Conservation (phyloP, 495 filamentous ascomycete genomes). For the Aspergillus ostianus region DNA sequence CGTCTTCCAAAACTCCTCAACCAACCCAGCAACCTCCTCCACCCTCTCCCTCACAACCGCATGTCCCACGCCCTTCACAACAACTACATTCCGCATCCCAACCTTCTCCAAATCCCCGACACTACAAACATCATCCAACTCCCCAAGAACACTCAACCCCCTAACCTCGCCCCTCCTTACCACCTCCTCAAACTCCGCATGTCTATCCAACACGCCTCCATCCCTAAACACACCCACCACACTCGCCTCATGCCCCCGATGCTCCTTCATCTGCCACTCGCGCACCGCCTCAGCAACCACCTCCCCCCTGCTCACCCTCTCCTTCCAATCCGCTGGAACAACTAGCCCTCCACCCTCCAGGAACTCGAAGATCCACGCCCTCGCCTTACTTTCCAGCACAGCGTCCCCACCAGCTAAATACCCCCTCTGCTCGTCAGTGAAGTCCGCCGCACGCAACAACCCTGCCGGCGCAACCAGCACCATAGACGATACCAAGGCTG, state of each 20-base stretch:
- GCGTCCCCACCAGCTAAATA: slow-evolving; percentile 27
- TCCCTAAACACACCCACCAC: slow-evolving; percentile 44
- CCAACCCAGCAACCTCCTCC: not conserved
- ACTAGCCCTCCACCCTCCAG: slow-evolving; percentile 36
- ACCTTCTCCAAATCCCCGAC: slow-evolving; percentile 31
- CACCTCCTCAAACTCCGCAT: slow-evolving; percentile 35
- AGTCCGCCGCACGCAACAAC: slow-evolving; percentile 18
- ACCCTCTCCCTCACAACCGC: slow-evolving; percentile 29
- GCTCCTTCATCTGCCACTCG: slow-evolving; percentile 43
- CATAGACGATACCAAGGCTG: slow-evolving; percentile 27
- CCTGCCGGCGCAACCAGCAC: slow-evolving; percentile 38
- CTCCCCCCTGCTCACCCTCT: slow-evolving; percentile 38
- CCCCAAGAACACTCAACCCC: slow-evolving; percentile 34
- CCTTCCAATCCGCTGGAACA: slow-evolving; percentile 43
- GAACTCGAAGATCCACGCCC: slow-evolving; percentile 32
- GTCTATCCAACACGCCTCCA: slow-evolving; percentile 38
- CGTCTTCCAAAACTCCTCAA: slow-evolving; percentile 36
- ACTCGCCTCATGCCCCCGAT: slow-evolving; percentile 41
- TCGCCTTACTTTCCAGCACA: slow-evolving; percentile 27
- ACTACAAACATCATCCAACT: slow-evolving; percentile 38
- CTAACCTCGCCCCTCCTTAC: slow-evolving; percentile 22
- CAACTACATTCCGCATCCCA: slow-evolving; percentile 33
- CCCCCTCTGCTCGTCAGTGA: slow-evolving; percentile 16
- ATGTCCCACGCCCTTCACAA: slow-evolving; percentile 39
- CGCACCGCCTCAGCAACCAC: slow-evolving; percentile 46